phyloP scores from a whole-genome alignment of 2,329 filamentous ascomycete species.

The Colletotrichum ledebouriae region DNA sequence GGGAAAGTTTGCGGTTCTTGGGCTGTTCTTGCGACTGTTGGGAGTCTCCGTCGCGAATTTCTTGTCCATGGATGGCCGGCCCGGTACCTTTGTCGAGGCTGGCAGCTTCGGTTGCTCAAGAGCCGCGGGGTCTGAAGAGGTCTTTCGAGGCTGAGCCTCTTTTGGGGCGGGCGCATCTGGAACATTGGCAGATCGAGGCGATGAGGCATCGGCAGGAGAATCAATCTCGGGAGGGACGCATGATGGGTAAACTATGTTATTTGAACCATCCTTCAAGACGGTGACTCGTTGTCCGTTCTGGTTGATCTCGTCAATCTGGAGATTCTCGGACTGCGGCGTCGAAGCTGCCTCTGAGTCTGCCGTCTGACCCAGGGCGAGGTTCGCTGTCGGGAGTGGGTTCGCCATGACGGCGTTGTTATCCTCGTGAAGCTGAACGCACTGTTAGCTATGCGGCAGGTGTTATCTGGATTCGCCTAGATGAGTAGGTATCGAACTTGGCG shows the following conservation, averaged over 20 bases:
- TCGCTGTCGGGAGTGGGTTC: slow-evolving; percentile 28
- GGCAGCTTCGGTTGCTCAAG: slow-evolving; percentile 8
- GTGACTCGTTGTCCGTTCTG: slow-evolving; percentile 47
- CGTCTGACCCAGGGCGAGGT: slow-evolving; percentile 28
- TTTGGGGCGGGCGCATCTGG: slow-evolving; percentile 2
- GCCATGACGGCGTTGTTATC: slow-evolving; percentile 34
- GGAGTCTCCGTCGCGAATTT: slow-evolving; percentile 46
- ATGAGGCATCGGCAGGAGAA: slow-evolving; percentile 34
- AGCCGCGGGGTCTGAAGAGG: slow-evolving; percentile 39
- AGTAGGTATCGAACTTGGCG: not conserved
- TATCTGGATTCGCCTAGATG: not conserved
- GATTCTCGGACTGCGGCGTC: slow-evolving; percentile 32
- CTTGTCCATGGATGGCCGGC: slow-evolving; percentile 43
- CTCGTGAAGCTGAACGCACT: not conserved
- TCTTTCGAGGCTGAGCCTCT: slow-evolving; percentile 22
- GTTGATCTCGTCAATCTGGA: slow-evolving; percentile 48
- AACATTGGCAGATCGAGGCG: slow-evolving; percentile 4
- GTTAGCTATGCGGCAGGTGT: not conserved
- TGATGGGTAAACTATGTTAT: slow-evolving; percentile 50
- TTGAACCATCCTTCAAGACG: slow-evolving; percentile 50
- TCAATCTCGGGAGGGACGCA: slow-evolving; percentile 50
- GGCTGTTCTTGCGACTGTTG: slow-evolving; percentile 20
- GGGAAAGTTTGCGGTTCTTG: slow-evolving; percentile 40
- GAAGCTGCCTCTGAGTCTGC: slow-evolving; percentile 30
- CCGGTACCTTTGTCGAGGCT: not conserved